Evolutionary conservation across 2,329 filamentous ascomycete species (phyloP), one percentile per base, ranked within the genome.

Genomic region (Neospermospora avenae): DNA sequence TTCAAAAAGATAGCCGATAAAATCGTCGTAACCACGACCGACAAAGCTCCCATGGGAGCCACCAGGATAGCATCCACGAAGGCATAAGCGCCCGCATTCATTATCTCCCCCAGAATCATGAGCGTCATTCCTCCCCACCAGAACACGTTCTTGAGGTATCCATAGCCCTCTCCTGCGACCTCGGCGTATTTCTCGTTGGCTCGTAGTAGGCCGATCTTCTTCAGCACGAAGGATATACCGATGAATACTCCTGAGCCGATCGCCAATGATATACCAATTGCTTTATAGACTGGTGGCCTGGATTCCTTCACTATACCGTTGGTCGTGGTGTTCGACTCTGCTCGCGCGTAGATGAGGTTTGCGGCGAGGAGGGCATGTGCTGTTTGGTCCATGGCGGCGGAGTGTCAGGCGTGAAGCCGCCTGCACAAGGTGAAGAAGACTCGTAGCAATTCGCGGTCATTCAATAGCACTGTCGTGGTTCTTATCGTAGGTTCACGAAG

Each of bases 181-280:
- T 98, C 92, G 63, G 96, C 89, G 79, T 98, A 98, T 75, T 98
- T 98, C 69, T 90, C 86, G 75, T 98, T 99, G 54, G 95, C 93
- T 74, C 86, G 92, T 63, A 99, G 81, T 68, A 99, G 77, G 4
- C 95, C 95, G 61, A 90, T 82, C 78, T 99, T 99, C 77, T 98
- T 98, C 71, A 99, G 77, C 28, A 98, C 93, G 74, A 98, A 99
- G 0, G 93, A 98, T 14, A 89, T 83, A 57, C 95, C 95, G 72
- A 99, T 99, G 74, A 98, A 98, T 60, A 91, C 74, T 44, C 95
- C 95, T 0, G 93, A 98, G 34, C 86, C 85, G 61, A 97, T 82
- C 16, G 95, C 95, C 37, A 99, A 80, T 22, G 86, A 81, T 63
- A 99, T 91, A 58, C 95, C 95, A 66, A 98, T 84, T 25, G 87